Evolutionary conservation across 768 basidiomycete species (phyloP), one percentile per base, ranked within the genome.

Genomic region (Leccinum ochraceum): DNA sequence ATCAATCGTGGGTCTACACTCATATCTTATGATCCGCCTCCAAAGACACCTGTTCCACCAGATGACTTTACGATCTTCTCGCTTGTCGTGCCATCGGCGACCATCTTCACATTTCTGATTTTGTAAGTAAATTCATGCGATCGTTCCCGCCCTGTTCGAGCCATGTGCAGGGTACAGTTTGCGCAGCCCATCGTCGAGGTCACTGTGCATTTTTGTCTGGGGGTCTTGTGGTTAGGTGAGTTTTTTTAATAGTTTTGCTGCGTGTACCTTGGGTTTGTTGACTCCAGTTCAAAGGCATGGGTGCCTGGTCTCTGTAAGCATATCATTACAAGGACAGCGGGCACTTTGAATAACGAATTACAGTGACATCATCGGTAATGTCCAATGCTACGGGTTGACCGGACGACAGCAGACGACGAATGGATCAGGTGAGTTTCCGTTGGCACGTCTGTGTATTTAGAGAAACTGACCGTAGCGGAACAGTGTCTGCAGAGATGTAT

Each of bases 31-130:
- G 55, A 20, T 36, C 50, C 28, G 16, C 53, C 30, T 49, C 54
- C 53, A 42, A 50, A 46, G 58, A 54, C 26, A 37, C n/a, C 54
- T 30, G 22, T 34, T 34, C 52, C 54, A 56, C 22, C 62, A 92
- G 91, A 74, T 67, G 87, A 88, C 70, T 93, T 88, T 67, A 83
- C 81, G 6, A 86, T 89, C 37, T 92, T 87, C 71, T 76, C 87
- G 1, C 74, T 92, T 58, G 66, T 92, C 54, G 82, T 85, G 3
- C 82, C 90, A 14, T 83, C 87, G 3, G 54, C 86, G 24, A 90
- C 89, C 14, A 83, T 91, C 66, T 79, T 91, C 26, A 55, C 78
- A 32, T 83, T 90, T 61, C 66, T 90, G 24, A 69, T 86, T 62
- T 75, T 82, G 90, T 89, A 59, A 66, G 83, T 42, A 22, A 28